Evolutionary conservation across 108 stramenopile species (phyloP).

Genomic region (Nannochloropsis gaditana): DNA sequence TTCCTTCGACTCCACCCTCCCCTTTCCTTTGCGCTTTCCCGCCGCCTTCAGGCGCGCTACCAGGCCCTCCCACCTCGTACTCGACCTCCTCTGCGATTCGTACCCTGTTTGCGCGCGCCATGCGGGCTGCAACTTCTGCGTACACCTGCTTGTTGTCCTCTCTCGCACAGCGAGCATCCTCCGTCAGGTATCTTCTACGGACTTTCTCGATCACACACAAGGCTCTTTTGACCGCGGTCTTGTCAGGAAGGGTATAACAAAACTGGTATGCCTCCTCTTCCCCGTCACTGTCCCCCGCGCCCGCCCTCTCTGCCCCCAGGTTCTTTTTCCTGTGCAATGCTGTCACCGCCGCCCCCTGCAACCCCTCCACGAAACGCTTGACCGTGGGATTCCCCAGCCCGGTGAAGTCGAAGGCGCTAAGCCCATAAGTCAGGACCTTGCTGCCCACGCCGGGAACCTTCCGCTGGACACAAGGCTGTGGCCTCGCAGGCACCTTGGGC

Average conservation of each 20-base stretch:
- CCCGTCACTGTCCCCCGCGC: background rate
- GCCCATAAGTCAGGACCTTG: background rate
- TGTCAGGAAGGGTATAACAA: background rate
- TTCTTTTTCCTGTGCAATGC: background rate
- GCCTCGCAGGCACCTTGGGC: background rate
- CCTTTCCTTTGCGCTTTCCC: background rate
- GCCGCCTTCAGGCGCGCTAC: background rate
- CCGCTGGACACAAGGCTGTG: background rate
- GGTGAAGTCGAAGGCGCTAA: slow-evolving; percentile 9
- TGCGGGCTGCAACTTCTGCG: background rate
- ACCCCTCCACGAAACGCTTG: background rate
- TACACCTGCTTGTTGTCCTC: background rate
- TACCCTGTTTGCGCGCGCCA: background rate
- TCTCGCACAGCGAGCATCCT: background rate
- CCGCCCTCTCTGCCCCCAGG: background rate
- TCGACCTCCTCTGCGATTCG: slow-evolving; percentile 15
- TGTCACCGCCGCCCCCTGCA: background rate
- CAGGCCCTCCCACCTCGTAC: background rate
- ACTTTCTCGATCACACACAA: background rate
- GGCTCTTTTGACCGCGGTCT: background rate
- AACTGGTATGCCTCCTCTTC: slow-evolving; percentile 1
- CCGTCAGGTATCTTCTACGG: background rate
- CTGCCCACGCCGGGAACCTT: background rate
- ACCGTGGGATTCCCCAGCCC: background rate
- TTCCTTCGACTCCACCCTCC: background rate